A percentile compares a stretch with the other conserved stretches of the same genome.
These are phyloP conservation scores for Saccharomyces kudriavzevii DNA, from an alignment of 805 yeast species.

Conservation along the genomic window DNA sequence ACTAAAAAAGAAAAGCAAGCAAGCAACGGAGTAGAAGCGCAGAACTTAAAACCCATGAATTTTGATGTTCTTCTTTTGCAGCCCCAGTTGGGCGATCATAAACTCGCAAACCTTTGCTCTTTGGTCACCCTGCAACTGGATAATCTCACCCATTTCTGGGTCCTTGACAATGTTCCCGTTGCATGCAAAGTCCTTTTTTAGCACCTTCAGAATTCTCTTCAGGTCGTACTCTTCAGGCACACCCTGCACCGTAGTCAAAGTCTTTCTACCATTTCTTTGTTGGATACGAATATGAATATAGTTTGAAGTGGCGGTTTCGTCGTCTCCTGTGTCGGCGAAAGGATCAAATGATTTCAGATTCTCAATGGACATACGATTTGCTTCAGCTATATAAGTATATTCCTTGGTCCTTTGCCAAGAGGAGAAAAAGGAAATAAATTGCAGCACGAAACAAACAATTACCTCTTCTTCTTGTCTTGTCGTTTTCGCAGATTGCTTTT, in stretches of 20 bases:
- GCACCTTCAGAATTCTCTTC: slow-evolving; percentile 85
- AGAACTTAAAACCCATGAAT: slow-evolving; percentile 83
- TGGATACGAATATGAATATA: slow-evolving; percentile 97
- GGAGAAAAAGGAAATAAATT: not conserved
- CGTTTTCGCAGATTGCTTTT: not conserved
- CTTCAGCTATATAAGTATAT: not conserved
- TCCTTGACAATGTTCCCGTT: slow-evolving; percentile 97
- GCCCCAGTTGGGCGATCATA: slow-evolving; percentile 73
- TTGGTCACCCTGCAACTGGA: slow-evolving; percentile 98
- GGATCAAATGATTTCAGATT: slow-evolving; percentile 87
- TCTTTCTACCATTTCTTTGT: slow-evolving; percentile 99
- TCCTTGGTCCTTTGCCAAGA: not conserved
- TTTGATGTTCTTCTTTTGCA: slow-evolving; percentile 94
- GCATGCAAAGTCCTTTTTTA: slow-evolving; percentile 97
- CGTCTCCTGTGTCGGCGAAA: slow-evolving; percentile 99
- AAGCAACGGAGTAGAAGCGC: not conserved
- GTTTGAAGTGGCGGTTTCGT: slow-evolving; percentile 91
- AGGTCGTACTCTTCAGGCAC: slow-evolving; percentile 90
- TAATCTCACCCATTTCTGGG: slow-evolving; percentile 91
- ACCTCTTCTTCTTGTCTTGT: not conserved
- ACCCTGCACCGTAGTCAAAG: slow-evolving; percentile 97
- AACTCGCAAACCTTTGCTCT: slow-evolving; percentile 94
- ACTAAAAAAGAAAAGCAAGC: not conserved
- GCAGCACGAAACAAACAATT: not conserved
- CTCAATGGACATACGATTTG: slow-evolving; percentile 60